These are phyloP conservation scores for Eremothecium sinecaudum DNA, from an alignment of 1,139 yeast genomes.

Conservation along the genomic window DNA sequence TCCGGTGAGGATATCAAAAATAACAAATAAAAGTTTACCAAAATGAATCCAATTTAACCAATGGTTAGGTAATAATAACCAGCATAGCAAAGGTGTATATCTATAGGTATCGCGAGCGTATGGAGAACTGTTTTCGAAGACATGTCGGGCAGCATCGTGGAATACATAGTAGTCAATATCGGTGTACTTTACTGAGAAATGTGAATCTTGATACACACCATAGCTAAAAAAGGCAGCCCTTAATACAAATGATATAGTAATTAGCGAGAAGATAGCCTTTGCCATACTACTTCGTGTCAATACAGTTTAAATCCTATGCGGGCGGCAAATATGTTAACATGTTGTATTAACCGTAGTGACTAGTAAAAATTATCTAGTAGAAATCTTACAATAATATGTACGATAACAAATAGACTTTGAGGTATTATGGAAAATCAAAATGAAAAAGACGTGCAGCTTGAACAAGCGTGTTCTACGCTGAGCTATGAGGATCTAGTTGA, in stretches of 20 bases:
- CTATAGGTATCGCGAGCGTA: constrained; percentile 80
- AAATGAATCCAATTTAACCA: constrained; percentile 41
- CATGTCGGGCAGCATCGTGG: constrained; percentile 78
- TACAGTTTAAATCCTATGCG: too few relatives aligned
- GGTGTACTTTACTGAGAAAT: constrained; percentile 75
- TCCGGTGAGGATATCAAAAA: constrained; percentile 79
- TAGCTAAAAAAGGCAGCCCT: constrained; percentile 63
- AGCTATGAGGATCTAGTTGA: constrained; percentile 26
- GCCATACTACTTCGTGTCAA: too few relatives aligned
- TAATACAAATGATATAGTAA: constrained; percentile 33
- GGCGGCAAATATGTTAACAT: too few relatives aligned
- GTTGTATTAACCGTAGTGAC: too few relatives aligned
- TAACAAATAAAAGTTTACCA: constrained; percentile 70
- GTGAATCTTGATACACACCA: constrained; percentile 80
- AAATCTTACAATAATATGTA: too few relatives aligned
- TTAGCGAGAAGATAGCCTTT: constrained; percentile 7
- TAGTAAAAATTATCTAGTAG: too few relatives aligned
- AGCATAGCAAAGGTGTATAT: constrained; percentile 82
- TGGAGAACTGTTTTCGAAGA: constrained; percentile 59
- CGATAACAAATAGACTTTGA: too few relatives aligned
- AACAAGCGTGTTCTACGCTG: too few relatives aligned
- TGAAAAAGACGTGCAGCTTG: too few relatives aligned
- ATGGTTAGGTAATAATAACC: constrained; percentile 65
- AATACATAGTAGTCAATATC: constrained; percentile 92
- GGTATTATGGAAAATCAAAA: too few relatives aligned